Conservation (phyloP, 2,329 filamentous ascomycete species). For the Pyricularia sp. region DNA sequence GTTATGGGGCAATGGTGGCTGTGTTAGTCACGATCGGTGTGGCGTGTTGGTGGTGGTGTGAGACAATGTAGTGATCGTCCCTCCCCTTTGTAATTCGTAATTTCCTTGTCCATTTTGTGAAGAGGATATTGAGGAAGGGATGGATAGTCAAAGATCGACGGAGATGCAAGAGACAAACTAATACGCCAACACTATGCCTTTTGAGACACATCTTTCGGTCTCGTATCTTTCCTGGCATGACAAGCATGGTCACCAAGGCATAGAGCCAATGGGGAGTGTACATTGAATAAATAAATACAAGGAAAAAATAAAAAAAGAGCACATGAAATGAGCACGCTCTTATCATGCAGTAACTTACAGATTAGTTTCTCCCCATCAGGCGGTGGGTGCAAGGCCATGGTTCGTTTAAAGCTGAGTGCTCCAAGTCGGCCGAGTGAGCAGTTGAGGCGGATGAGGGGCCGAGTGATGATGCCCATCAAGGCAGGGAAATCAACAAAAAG, state of each 20-base stretch:
- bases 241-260: neutral
- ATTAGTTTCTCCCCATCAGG: conserved; percentile 35
- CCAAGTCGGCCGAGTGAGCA: neutral
- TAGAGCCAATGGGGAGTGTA: no score
- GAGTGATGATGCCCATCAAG: neutral
- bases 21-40: neutral
- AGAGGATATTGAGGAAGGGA: neutral
- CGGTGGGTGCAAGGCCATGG: conserved; percentile 34
- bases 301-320: neutral
- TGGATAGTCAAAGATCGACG: neutral
- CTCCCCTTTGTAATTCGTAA: neutral
- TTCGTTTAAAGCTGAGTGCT: neutral
- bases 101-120: neutral
- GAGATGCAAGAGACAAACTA: neutral
- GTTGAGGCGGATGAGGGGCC: neutral
- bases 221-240: neutral
- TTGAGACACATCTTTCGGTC: neutral
- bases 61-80: neutral
- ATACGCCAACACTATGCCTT: neutral
- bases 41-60: neutral
- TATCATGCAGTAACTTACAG: conserved; percentile 24
- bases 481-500: neutral
- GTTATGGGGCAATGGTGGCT: neutral
- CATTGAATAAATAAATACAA: neutral
- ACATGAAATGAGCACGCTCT: neutral